These are phyloP conservation scores for Leccinum sublutescens DNA, from an alignment of 768 basidiomycete species.

Conservation along the genomic window DNA sequence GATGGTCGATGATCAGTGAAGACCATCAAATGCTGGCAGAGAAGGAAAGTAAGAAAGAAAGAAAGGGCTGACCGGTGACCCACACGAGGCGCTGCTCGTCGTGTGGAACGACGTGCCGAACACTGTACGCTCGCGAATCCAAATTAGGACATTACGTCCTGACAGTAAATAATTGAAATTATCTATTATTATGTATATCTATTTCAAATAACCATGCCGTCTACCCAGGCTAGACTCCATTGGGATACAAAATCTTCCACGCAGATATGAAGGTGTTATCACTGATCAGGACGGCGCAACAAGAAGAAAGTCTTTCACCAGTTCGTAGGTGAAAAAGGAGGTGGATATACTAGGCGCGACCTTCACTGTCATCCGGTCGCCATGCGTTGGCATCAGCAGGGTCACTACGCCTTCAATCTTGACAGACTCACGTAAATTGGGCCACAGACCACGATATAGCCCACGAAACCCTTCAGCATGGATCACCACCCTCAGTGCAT, in stretches of 20 bases:
- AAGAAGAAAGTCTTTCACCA: conserved; percentile 50
- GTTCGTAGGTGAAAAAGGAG: conserved; percentile 81
- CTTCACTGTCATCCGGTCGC: conserved; percentile 55
- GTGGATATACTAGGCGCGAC: conserved; percentile 91
- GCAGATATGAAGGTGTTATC: neutral
- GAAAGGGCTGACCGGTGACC: conserved; percentile 1
- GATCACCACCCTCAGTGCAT: conserved; percentile 70
- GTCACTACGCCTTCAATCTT: neutral
- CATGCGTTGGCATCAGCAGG: conserved; percentile 5
- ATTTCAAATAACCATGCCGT: neutral
- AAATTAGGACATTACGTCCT: conserved; percentile 12
- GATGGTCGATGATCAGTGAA: conserved; percentile 23
- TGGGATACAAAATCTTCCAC: neutral
- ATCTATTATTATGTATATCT: conserved; percentile 2
- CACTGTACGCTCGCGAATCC: conserved; percentile 2
- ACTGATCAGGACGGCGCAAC: conserved; percentile 26
- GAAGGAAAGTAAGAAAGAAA: conserved; percentile 12
- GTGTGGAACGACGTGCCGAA: conserved; percentile 16
- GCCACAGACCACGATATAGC: conserved; percentile 86
- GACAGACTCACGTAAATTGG: conserved; percentile 68
- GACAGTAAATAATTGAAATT: conserved; percentile 5
- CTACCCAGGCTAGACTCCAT: neutral
- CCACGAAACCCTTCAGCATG: conserved; percentile 73
- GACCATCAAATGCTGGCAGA: conserved; percentile 23
- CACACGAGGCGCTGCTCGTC: conserved; percentile 16